phyloP scores from a whole-genome alignment of 148 eudicot genomes.

The Cornus controversa region DNA sequence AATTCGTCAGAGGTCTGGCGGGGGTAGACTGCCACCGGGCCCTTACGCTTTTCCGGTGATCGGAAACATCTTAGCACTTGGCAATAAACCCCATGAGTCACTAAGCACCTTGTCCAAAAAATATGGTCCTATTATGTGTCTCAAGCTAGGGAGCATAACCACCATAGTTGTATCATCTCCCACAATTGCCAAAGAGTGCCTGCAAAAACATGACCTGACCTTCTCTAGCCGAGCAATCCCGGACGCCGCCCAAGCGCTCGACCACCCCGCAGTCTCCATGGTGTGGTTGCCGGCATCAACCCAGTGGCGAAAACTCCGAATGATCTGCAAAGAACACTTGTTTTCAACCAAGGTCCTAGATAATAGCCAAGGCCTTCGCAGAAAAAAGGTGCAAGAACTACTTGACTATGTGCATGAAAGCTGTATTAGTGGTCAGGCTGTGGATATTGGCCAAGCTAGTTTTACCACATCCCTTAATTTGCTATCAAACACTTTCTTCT shows the following conservation, averaged over 20 bases:
- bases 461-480: not conserved
- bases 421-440: no score
- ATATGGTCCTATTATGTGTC: constrained; percentile 47
- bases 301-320: not conserved
- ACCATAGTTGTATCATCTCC: constrained; percentile 44
- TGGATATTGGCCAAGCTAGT: not conserved
- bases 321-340: not conserved
- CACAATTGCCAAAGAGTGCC: constrained; percentile 23
- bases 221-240: not conserved
- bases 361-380: not conserved
- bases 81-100: constrained; percentile 3
- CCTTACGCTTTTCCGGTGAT: constrained; percentile 44
- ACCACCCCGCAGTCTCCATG: not conserved
- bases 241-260: not conserved
- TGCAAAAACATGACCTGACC: not conserved
- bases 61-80: constrained; percentile 23
- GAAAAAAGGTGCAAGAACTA: not conserved
- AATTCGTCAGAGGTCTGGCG: not conserved
- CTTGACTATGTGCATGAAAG: not conserved
- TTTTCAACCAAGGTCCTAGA: not conserved
- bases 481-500: constrained; percentile 1
- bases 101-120: constrained; percentile 30
- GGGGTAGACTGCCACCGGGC: constrained; percentile 43
- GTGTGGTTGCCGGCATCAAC: not conserved
- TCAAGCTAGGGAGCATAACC: constrained; percentile 40